Percentiles rank a stretch among this genome's conserved stretches.
These are phyloP conservation scores for Sutorius eximius DNA, from an alignment of 1,284 basidiomycete genomes.

Conservation along the genomic window DNA sequence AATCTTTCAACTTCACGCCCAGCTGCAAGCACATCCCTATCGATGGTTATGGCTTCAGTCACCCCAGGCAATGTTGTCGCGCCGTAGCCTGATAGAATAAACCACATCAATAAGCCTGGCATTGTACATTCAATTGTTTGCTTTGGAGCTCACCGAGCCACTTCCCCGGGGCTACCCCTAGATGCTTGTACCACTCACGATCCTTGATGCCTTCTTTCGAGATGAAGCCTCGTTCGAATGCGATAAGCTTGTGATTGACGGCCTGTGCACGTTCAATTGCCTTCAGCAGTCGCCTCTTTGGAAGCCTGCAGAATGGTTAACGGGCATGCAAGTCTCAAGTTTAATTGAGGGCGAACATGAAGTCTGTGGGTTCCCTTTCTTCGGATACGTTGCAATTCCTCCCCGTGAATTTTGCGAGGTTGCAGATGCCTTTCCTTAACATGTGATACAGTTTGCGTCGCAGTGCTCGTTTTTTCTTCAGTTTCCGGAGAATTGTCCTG, in stretches of 20 bases:
- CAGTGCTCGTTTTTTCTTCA: constrained; percentile 21
- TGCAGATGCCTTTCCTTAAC: constrained; percentile 32
- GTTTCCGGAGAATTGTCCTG: constrained; percentile 36
- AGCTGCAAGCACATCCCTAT: constrained; percentile 45
- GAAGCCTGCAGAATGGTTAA: constrained; percentile 17
- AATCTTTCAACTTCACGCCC: constrained; percentile 51
- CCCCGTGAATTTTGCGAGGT: constrained; percentile 28
- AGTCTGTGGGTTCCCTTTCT: constrained; percentile 1
- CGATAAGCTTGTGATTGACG: constrained; percentile 59
- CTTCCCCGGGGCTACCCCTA: constrained; percentile 74
- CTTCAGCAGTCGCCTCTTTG: constrained; percentile 39
- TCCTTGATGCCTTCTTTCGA: constrained; percentile 64
- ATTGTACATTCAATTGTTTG: constrained; percentile 10
- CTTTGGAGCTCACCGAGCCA: constrained; percentile 53
- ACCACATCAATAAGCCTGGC: constrained; percentile 2
- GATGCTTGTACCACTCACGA: constrained; percentile 70
- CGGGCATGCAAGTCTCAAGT: background rate
- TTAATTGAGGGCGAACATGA: constrained; percentile 18
- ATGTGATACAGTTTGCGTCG: constrained; percentile 16
- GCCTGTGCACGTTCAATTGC: constrained; percentile 50
- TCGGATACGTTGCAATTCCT: constrained; percentile 19
- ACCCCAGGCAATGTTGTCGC: constrained; percentile 64
- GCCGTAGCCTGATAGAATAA: constrained; percentile 48
- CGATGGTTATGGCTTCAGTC: constrained; percentile 58
- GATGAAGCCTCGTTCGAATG: constrained; percentile 73